A percentile compares a stretch with the other conserved stretches of the same genome.
Conservation (phyloP, 768 basidiomycete species). For the Tricholoma sp. region DNA sequence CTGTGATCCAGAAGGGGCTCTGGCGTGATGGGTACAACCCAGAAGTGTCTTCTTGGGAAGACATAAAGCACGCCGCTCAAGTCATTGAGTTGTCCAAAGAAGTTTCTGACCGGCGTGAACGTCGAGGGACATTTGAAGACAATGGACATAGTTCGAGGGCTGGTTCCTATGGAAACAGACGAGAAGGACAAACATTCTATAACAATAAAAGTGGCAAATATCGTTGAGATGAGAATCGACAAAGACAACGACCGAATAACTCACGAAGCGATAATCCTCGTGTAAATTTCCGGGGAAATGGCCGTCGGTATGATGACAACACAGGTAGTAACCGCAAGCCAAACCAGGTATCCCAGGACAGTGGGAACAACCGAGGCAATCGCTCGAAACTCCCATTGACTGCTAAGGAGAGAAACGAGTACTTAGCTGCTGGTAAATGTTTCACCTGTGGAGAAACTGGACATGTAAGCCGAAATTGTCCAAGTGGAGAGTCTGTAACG, state of each 20-base stretch:
- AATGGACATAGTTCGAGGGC: not conserved
- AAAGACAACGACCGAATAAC: not conserved
- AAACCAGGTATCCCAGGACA: not conserved
- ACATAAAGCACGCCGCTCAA: constrained; percentile 2
- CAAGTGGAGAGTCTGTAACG: not conserved
- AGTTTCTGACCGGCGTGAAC: not conserved
- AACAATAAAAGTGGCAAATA: not conserved
- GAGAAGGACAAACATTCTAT: not conserved
- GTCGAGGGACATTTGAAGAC: not conserved
- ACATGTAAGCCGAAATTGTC: not conserved
- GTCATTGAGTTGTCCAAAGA: constrained; percentile 5
- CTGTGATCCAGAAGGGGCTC: constrained; percentile 1
- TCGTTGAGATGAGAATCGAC: not conserved
- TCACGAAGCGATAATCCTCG: not conserved
- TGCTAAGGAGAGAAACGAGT: constrained; percentile 3
- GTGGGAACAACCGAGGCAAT: not conserved
- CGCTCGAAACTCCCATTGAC: not conserved
- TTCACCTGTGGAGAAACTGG: constrained; percentile 6
- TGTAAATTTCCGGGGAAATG: not conserved
- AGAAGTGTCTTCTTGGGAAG: constrained; percentile 6
- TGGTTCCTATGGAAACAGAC: not conserved
- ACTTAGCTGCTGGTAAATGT: constrained; percentile 1
- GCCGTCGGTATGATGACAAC: not conserved
- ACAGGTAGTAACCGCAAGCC: not conserved
- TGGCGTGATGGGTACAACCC: constrained; percentile 8